Evolutionary conservation across 495 filamentous ascomycete genomes (phyloP).

Genomic region (Antarctomyces pellizariae): DNA sequence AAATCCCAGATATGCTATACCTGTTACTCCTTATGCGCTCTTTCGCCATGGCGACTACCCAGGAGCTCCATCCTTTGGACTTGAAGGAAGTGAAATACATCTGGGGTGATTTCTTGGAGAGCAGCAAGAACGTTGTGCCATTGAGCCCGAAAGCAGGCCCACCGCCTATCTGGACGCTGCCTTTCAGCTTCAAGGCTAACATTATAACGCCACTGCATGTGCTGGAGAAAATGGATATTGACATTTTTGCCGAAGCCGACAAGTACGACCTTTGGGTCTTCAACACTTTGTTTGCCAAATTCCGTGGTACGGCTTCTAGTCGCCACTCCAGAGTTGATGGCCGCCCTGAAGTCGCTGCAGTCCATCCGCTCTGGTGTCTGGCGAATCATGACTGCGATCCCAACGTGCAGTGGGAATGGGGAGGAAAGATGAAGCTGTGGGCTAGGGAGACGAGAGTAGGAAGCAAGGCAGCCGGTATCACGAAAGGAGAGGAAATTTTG

Average conservation of each 20-base stretch:
- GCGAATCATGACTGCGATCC: constrained; percentile 92
- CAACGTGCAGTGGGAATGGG: constrained; percentile 88
- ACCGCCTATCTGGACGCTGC: constrained; percentile 43
- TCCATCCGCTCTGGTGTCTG: constrained; percentile 30
- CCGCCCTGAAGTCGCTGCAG: constrained; percentile 53
- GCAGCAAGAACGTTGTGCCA: constrained; percentile 23
- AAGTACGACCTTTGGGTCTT: constrained; percentile 75
- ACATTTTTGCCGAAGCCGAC: constrained; percentile 44
- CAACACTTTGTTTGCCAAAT: constrained; percentile 83
- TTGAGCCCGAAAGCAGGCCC: constrained; percentile 24
- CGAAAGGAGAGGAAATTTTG: constrained; percentile 58
- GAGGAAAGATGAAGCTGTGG: constrained; percentile 53
- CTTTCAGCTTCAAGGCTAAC: constrained; percentile 73
- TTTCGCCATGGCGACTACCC: constrained; percentile 69
- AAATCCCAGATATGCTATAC: constrained; percentile 58
- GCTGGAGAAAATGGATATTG: constrained; percentile 73
- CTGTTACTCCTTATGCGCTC: constrained; percentile 54
- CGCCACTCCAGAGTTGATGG: constrained; percentile 44
- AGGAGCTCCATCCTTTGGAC: constrained; percentile 59
- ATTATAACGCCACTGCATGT: constrained; percentile 65
- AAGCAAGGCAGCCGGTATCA: constrained; percentile 29
- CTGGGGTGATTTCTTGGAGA: constrained; percentile 55
- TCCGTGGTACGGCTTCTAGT: constrained; percentile 76
- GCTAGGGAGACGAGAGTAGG: constrained; percentile 19
- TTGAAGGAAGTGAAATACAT: constrained; percentile 74